phyloP scores from a whole-genome alignment of 352 stramenopile species.

The Pythium sukuiense region DNA sequence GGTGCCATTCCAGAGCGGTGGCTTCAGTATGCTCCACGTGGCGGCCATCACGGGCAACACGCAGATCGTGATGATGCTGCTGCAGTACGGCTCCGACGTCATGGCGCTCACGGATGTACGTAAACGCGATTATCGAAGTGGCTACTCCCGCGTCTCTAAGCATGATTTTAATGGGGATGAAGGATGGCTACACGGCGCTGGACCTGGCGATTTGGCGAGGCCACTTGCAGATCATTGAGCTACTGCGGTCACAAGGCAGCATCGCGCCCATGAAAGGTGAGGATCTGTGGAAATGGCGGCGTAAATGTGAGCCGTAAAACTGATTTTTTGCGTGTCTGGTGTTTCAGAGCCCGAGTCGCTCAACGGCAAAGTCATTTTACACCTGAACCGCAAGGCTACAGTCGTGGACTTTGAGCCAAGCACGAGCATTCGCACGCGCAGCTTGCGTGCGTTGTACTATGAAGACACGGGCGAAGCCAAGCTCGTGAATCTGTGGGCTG shows the following conservation, averaged over 20 bases:
- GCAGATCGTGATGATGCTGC: constrained; percentile 87
- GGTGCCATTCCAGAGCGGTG: constrained; percentile 42
- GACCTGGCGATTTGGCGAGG: constrained; percentile 83
- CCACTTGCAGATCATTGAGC: constrained; percentile 81
- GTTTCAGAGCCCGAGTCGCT: constrained; percentile 68
- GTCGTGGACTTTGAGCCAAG: constrained; percentile 83
- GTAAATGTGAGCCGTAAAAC: neutral
- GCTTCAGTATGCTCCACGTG: constrained; percentile 84
- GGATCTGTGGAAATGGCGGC: neutral
- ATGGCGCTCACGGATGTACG: constrained; percentile 72
- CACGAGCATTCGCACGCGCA: constrained; percentile 73
- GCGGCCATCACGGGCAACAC: constrained; percentile 74
- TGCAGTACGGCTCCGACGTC: constrained; percentile 77
- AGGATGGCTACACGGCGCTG: constrained; percentile 82
- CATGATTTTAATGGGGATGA: neutral
- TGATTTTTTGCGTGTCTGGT: neutral
- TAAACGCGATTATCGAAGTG: neutral
- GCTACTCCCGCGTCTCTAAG: neutral
- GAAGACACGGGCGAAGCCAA: constrained; percentile 72
- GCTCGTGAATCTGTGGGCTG: constrained; percentile 81
- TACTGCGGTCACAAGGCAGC: constrained; percentile 75
- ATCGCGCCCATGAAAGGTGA: constrained; percentile 83
- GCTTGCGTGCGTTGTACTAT: constrained; percentile 77
- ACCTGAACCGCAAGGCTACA: constrained; percentile 67
- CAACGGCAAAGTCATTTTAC: constrained; percentile 71